These are phyloP conservation scores for Smittium culicis DNA, from an alignment of 371 early-diverging fungal species.

Conservation along the genomic window DNA sequence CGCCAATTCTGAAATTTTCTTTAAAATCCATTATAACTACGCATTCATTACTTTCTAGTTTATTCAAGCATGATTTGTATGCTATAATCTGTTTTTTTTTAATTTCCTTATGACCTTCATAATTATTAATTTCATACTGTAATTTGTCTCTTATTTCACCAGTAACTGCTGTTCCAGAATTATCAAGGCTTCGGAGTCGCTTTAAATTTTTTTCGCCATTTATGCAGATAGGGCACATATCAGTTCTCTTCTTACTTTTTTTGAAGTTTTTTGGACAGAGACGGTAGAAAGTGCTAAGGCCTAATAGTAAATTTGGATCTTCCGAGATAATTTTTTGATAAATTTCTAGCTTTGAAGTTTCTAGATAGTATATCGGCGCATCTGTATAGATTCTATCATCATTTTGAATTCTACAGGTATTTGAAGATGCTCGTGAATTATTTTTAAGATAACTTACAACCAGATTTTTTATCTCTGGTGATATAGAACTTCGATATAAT, in stretches of 20 bases:
- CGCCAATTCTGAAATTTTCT: background rate
- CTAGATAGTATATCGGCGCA: background rate
- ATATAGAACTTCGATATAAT: background rate
- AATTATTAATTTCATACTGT: background rate
- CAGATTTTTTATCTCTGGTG: background rate
- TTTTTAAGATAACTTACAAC: background rate
- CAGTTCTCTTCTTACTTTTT: background rate
- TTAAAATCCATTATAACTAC: background rate
- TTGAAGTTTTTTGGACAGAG: background rate
- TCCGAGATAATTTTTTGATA: background rate
- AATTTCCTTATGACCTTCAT: background rate
- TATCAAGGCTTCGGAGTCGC: background rate
- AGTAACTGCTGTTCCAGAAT: background rate
- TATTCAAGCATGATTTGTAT: background rate
- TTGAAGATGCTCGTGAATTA: background rate
- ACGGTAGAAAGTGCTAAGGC: background rate
- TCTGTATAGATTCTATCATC: background rate
- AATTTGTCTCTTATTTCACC: background rate
- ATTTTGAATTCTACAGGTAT: background rate
- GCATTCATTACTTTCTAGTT: background rate
- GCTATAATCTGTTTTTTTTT: background rate
- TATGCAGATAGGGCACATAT: background rate
- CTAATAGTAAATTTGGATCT: background rate
- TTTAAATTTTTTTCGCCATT: background rate
- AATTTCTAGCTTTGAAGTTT: background rate